Evolutionary conservation across 495 filamentous ascomycete genomes (phyloP), one percentile per base, ranked within the genome.

Genomic region (Penicillium angulare): DNA sequence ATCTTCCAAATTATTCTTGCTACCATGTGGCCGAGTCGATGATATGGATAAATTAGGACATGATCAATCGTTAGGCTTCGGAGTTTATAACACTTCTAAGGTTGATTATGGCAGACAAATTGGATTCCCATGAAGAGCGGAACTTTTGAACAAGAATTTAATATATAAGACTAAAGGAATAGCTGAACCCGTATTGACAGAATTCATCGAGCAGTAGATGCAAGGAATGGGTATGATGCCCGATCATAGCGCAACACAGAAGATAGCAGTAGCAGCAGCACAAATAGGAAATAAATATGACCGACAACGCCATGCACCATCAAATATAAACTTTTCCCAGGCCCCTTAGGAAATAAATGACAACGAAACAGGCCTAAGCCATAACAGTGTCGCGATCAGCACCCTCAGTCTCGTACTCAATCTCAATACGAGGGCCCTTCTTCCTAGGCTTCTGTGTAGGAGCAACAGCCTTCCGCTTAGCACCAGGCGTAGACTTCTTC

Each of bases 351-450:
- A 13, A 41, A 41, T 3, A 32, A 31, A 12, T 31, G 13, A 12
- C 32, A 23, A 53, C n/a, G 34, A 38, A 8, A 21, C 32, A 41
- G 34, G 42, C 32, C 58, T 61, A 77, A 38, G 72, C 77, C 63
- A 79, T 55, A 35, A 77, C 31, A 49, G 64, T 68, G 46, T 81
- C 76, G 59, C 72, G 75, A 35, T 67, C 69, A 52, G 72, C 66
- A 26, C 62, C 75, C 64, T 88, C 86, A 9, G 77, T 78, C 59
- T 89, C 86, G 52, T 86, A 85, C 69, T 90, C 87, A 51, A 88
- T 83, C 72, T 88, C 86, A 56, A 83, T 72, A 43, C 76, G 76
- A 34, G 81, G 74, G 24, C 75, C 75, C 74, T 89, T 89, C 76
- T 85, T 88, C 69, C 84, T 79, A 27, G 84, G 76, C 66, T 83